Base-by-base conservation (phyloP, 352 stramenopile genomes). In the Globisporangium yorkense region DNA sequence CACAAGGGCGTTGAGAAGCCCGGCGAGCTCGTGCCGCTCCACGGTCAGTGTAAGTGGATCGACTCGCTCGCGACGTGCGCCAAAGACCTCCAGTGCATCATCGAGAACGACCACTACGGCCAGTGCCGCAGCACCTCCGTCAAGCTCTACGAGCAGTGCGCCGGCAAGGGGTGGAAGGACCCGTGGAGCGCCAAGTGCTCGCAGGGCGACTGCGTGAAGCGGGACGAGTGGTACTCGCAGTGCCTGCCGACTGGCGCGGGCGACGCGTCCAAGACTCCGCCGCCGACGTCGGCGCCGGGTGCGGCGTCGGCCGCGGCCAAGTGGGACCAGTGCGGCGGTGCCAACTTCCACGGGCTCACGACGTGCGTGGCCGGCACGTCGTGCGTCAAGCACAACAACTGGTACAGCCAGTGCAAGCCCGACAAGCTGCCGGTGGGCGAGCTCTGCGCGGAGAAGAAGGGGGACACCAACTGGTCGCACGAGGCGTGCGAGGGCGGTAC, bases 281-380 rank as follows among this genome's bases (percentile, higher is more conserved):
- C 54, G 7, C 27, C 33, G 43, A 52, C 54, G 16, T 16, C 27
- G 15, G 27, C 29, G 43, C 41, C 27, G 7, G 20, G 45, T 1
- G 27, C n/a, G 15, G 33, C 27, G 3, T 3, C 39, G 13, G 10
- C 24, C 8, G 54, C 45, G 15, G 44, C 16, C 29, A 51, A 52
- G 44, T 70, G 66, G 66, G 54, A 57, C 16, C 68, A 75, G 51
- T 75, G 68, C 55, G 68, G 68, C 33, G 67, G 58, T 24, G 33
- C 58, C 27, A 59, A 62, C n/a, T 51, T 61, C 41, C 39, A 29
- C 9, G 61, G 61, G 27, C 29, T 43, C 18, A 56, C 60, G 9
- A 40, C 41, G 7, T 75, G 61, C 54, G 58, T 53, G 2, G 47
- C 63, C 27, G 68, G 56, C 8, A 24, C 67, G 24, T 50, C 62